A percentile compares a stretch with the other conserved stretches of the same genome.
These are phyloP conservation scores for Blakeslea trispora DNA, from an alignment of 371 early-diverging fungal species.

Conservation along the genomic window DNA sequence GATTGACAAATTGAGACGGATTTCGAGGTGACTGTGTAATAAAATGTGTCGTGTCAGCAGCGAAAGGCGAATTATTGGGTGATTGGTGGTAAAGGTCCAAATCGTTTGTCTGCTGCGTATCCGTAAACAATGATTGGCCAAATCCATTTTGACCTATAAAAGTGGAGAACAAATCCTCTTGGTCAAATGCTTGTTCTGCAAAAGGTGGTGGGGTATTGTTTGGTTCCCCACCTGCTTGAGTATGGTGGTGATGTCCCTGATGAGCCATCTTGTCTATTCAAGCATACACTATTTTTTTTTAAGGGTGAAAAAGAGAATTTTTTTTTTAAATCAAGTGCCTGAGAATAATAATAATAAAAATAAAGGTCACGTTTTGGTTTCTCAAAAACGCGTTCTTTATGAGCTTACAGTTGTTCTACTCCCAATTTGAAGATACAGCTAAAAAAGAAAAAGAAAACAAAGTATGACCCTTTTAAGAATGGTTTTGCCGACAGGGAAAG, in stretches of 20 bases:
- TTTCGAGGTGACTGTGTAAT: not conserved
- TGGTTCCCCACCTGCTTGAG: not conserved
- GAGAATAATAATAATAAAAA: constrained; percentile 4
- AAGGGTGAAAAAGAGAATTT: not conserved
- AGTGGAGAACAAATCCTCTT: not conserved
- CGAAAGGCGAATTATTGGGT: too few species aligned
- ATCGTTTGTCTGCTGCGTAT: not conserved
- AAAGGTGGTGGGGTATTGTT: not conserved
- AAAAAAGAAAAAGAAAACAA: too few species aligned
- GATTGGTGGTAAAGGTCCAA: not conserved
- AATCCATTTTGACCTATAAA: not conserved
- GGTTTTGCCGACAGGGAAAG: too few species aligned
- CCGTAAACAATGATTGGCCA: not conserved
- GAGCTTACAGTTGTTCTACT: too few species aligned
- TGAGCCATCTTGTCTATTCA: not conserved
- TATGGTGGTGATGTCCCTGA: not conserved
- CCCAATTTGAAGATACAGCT: too few species aligned
- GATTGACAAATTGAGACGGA: constrained; percentile 7
- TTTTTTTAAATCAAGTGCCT: not conserved
- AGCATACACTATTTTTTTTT: not conserved
- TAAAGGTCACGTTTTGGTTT: constrained; percentile 1
- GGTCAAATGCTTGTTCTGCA: not conserved
- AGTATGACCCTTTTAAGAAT: too few species aligned
- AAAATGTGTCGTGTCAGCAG: not conserved
- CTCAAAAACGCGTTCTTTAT: not conserved